Evolutionary conservation across 352 stramenopile species (phyloP), one percentile per base, ranked within the genome.

Genomic region (Phytophthora niederhauseri): DNA sequence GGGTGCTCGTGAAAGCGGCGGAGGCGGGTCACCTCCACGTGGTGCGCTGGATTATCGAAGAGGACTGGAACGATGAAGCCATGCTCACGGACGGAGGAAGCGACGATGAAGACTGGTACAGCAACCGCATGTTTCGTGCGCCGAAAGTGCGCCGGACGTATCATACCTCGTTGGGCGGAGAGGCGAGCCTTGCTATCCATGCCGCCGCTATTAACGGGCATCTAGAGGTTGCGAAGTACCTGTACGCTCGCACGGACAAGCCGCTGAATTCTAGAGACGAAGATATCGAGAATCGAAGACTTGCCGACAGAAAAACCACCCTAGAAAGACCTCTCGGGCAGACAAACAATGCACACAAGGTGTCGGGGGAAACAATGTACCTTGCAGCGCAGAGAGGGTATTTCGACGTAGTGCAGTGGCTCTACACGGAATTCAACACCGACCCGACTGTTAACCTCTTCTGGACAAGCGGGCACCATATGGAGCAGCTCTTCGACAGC

Each of bases 41-140:
- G 6, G 50, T 57, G 50, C 50, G 24, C 15, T 57, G 50, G 50
- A 57, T 57, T 14, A 34, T 57, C n/a, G 24, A 57, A 17, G 14
- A 14, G 4, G 50, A 57, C 24, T 14, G 50, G 50, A 11, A 34
- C 19, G 50, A 41, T n/a, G 50, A 19, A 22, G 50, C 3, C 31
- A 38, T 38, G 12, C 2, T n/a, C 12, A 24, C 11, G 9, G 28
- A 57, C 24, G 50, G 31, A 49, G n/a, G 41, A 1, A 20, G 41
- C n/a, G 41, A 49, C 15, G 11, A n/a, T 49, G 41, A 49, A 15
- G 41, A 49, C 14, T 30, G 26, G 26, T 30, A 30, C 26, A 30
- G 26, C 26, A 30, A 30, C 26, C 26, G 6, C 26, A 5, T 30
- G 6, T 30, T 30, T 30, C 26, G 3, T 7, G 26, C 15, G 41